Evolutionary conservation across 2,329 filamentous ascomycete genomes (phyloP), one percentile per base, ranked within the genome.

Genomic region (Aspergillus pseudonomiae): DNA sequence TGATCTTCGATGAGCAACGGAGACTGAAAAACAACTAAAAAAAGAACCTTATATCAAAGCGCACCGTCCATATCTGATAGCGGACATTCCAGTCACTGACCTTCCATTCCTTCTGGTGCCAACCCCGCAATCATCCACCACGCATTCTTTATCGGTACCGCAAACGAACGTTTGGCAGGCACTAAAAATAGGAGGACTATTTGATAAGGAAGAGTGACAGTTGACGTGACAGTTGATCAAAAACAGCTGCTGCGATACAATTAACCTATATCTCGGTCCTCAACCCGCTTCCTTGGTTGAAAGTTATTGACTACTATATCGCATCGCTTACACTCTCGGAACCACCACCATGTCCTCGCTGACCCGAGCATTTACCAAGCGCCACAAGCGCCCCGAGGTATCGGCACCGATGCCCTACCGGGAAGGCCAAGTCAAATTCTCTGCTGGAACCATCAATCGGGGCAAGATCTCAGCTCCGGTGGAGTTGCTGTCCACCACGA

Each of bases 401-500:
- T 80, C 79, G 5, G 74, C 76, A 1, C 76, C 79, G 41, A 78
- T 81, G 75, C 78, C 81, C 5, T 77, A 78, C 62, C 77, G 79
- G 50, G 79, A 81, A 64, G 75, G 76, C n/a, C 80, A 80, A 65
- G 71, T 77, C 63, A 79, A 78, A 69, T 81, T 80, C 63, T 74
- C 77, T 36, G 73, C 80, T 10, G 81, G 78, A 34, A 79, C 77
- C 21, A 82, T 83, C 69, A 79, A 81, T 63, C 78, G 81, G 56
- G 78, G 73, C 65, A 78, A 80, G 65, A 99, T 99, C 75, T 99
- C 95, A 1, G 88, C 85, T 3, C 95, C 95, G 0, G 85, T 97
- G 59, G 89, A 93, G 78, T 85, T 99, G 67, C 84, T 97, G 56
- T 96, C 95, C 64, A 97, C 94, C 6, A 98, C 95, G 70, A 99